phyloP scores from a whole-genome alignment of 208 protist genomes.

The Crithidia thermophila region DNA sequence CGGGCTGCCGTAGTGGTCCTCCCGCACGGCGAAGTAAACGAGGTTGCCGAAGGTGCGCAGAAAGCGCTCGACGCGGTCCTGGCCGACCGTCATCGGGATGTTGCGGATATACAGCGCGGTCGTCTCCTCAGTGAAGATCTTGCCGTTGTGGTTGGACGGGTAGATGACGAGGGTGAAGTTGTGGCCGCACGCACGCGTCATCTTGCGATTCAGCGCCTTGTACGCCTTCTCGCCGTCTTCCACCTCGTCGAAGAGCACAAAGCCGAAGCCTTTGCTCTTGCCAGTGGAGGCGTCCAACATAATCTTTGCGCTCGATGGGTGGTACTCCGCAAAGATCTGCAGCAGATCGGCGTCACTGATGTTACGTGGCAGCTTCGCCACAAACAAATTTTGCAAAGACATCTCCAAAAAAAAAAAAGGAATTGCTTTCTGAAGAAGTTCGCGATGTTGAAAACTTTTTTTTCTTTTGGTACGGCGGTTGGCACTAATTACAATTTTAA shows the following conservation, averaged over 20 bases:
- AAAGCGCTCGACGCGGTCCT: slow-evolving; percentile 65
- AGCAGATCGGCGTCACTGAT: slow-evolving; percentile 76
- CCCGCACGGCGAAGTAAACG: slow-evolving; percentile 77
- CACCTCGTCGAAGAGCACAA: slow-evolving; percentile 93
- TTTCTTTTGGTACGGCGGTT: slow-evolving; percentile 31
- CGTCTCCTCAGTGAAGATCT: slow-evolving; percentile 47
- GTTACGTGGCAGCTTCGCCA: slow-evolving; percentile 91
- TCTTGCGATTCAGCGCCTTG: slow-evolving; percentile 60
- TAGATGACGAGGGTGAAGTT: slow-evolving; percentile 78
- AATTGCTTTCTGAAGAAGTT: not conserved
- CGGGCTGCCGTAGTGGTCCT: slow-evolving; percentile 79
- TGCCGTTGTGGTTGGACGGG: slow-evolving; percentile 75
- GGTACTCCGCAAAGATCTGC: slow-evolving; percentile 64
- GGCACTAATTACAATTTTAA: too few species aligned
- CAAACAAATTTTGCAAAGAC: slow-evolving; percentile 57
- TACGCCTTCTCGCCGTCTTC: slow-evolving; percentile 82
- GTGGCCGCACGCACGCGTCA: slow-evolving; percentile 44
- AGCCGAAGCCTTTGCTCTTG: slow-evolving; percentile 94
- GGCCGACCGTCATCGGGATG: slow-evolving; percentile 60
- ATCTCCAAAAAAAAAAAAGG: slow-evolving; percentile 7
- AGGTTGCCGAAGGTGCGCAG: slow-evolving; percentile 63
- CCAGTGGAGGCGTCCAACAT: slow-evolving; percentile 87
- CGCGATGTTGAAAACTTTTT: slow-evolving; percentile 19
- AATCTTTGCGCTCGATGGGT: slow-evolving; percentile 88
- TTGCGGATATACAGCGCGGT: slow-evolving; percentile 85